Evolutionary conservation across 352 stramenopile genomes (phyloP).

Genomic region (Pythium apleroticum): DNA sequence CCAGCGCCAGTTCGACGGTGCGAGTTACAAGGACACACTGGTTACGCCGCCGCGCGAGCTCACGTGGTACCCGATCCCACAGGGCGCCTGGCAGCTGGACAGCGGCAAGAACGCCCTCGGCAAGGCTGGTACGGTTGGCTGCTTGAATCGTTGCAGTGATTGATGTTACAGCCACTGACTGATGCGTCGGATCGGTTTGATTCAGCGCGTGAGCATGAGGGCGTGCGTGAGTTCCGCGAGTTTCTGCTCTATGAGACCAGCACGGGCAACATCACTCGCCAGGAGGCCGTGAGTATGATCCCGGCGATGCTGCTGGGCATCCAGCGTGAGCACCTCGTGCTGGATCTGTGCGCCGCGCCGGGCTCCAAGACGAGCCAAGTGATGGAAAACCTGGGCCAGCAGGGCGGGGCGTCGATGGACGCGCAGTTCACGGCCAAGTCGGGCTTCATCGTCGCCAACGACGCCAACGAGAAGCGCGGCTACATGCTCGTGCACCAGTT

Average conservation of each 20-base stretch:
- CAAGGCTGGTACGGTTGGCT: conserved; percentile 41
- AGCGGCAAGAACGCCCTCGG: conserved; percentile 64
- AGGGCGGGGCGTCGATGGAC: conserved; percentile 18
- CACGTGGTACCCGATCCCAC: conserved; percentile 53
- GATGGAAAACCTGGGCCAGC: conserved; percentile 75
- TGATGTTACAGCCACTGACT: not conserved
- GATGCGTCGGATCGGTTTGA: not conserved
- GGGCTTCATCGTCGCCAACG: conserved; percentile 95
- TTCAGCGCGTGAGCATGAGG: conserved; percentile 48
- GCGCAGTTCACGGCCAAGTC: conserved; percentile 16
- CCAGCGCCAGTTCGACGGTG: conserved; percentile 38
- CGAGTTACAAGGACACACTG: conserved; percentile 30
- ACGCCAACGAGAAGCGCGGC: conserved; percentile 93
- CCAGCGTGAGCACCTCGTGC: conserved; percentile 73
- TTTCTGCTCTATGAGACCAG: conserved; percentile 92
- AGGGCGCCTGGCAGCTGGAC: conserved; percentile 74
- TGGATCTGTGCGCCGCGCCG: conserved; percentile 91
- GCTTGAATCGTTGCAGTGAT: not conserved
- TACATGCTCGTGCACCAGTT: conserved; percentile 97
- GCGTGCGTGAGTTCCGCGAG: conserved; percentile 86
- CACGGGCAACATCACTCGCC: conserved; percentile 91
- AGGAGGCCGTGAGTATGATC: conserved; percentile 98
- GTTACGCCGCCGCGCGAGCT: conserved; percentile 46
- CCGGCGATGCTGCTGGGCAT: conserved; percentile 95
- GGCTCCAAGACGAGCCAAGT: conserved; percentile 99